phyloP scores from a whole-genome alignment of 768 basidiomycete species.

The Kwoniella dendrophila region DNA sequence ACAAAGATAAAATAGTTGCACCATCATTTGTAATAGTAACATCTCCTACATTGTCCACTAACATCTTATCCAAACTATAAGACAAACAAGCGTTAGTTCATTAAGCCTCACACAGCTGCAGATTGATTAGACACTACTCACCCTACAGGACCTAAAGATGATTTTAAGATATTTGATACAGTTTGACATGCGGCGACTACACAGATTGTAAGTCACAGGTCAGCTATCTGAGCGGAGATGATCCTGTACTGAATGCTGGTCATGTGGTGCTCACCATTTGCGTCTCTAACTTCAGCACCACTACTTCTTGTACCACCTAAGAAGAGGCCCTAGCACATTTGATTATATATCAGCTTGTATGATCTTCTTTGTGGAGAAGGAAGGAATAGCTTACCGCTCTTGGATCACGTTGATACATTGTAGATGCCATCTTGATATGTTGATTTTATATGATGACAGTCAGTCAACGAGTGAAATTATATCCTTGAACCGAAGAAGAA shows the following conservation, averaged over 20 bases:
- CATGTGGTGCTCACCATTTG: slow-evolving; percentile 72
- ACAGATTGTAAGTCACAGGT: background rate
- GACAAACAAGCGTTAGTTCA: background rate
- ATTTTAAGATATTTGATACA: slow-evolving; percentile 97
- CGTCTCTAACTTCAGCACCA: slow-evolving; percentile 93
- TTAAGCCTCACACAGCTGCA: background rate
- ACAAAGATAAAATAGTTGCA: slow-evolving; percentile 92
- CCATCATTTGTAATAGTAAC: slow-evolving; percentile 99
- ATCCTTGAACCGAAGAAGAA: too few relatives aligned
- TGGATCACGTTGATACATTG: slow-evolving; percentile 57
- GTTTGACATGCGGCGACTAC: slow-evolving; percentile 91
- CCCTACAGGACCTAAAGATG: slow-evolving; percentile 89
- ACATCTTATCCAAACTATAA: slow-evolving; percentile 61
- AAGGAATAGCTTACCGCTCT: slow-evolving; percentile 47
- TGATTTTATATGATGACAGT: background rate
- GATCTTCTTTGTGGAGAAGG: background rate
- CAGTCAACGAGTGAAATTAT: background rate
- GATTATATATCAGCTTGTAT: slow-evolving; percentile 9
- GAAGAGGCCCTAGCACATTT: slow-evolving; percentile 67
- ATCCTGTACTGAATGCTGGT: slow-evolving; percentile 36
- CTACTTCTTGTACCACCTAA: slow-evolving; percentile 90
- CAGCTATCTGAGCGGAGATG: slow-evolving; percentile 2
- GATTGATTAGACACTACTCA: slow-evolving; percentile 65
- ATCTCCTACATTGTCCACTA: slow-evolving; percentile 97
- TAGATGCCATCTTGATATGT: slow-evolving; percentile 44